A percentile compares a stretch with the other conserved stretches of the same genome.
Conservation (phyloP, 495 filamentous ascomycete genomes). For the Talaromyces adpressus region DNA sequence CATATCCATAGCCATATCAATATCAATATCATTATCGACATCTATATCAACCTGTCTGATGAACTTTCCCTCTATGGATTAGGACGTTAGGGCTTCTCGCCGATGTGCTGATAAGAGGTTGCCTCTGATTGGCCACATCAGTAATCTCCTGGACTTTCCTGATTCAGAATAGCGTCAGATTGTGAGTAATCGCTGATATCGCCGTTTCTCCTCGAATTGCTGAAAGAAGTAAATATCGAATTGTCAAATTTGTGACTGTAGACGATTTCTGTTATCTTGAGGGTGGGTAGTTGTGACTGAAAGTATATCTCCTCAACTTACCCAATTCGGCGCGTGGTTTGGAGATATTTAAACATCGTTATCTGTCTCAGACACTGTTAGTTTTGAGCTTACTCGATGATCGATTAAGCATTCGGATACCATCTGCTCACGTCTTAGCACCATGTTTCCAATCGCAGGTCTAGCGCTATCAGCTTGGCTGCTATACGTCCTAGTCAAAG, state of each 20-base stretch:
- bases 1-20: background rate
- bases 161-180: background rate
- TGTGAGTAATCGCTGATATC: background rate
- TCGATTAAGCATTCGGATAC: background rate
- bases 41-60: background rate
- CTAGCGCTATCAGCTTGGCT: background rate
- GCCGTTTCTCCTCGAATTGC: background rate
- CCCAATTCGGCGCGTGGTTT: background rate
- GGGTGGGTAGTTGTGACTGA: background rate
- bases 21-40: background rate
- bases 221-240: background rate
- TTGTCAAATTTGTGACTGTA: background rate
- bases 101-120: background rate
- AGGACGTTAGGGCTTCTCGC: background rate
- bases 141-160: background rate
- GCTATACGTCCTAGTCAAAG: background rate
- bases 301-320: slow-evolving; percentile 2
- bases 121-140: background rate
- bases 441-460: background rate
- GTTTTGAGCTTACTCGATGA: background rate
- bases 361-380: background rate
- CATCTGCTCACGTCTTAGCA: background rate
- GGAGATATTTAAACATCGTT: background rate
- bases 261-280: background rate
- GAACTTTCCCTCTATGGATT: background rate